A percentile compares a stretch with the other conserved stretches of the same genome.
These are phyloP conservation scores for Pyrenopolyporus hunteri DNA, from an alignment of 495 filamentous ascomycete genomes.

Conservation along the genomic window DNA sequence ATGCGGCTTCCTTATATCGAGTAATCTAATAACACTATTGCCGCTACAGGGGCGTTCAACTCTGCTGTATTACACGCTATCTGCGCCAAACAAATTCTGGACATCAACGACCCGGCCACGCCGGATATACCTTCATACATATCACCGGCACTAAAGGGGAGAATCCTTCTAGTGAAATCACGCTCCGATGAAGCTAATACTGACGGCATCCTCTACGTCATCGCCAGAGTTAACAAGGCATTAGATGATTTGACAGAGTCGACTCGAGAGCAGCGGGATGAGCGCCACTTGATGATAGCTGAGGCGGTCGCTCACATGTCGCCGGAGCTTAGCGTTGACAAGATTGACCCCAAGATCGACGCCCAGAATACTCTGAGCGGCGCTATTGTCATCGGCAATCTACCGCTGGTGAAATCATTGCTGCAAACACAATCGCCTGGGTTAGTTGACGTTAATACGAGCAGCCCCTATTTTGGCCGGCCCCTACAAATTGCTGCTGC, in stretches of 20 bases:
- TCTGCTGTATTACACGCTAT: slow-evolving; percentile 8
- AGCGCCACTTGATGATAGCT: slow-evolving; percentile 10
- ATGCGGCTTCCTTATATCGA: not conserved
- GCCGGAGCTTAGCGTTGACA: not conserved
- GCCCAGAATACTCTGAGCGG: slow-evolving; percentile 3
- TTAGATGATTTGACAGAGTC: slow-evolving; percentile 7
- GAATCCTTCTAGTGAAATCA: slow-evolving; percentile 7
- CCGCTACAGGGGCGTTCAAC: slow-evolving; percentile 3
- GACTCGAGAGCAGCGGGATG: not conserved
- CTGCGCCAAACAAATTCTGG: slow-evolving; percentile 4
- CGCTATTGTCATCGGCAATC: slow-evolving; percentile 11
- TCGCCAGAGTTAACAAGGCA: slow-evolving; percentile 3
- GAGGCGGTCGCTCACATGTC: not conserved
- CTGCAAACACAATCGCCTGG: not conserved
- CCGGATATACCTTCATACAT: not conserved
- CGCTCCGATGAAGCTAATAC: not conserved
- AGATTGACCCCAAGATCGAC: not conserved
- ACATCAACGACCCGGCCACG: not conserved
- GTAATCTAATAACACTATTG: not conserved
- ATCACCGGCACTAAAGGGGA: not conserved
- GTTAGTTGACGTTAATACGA: not conserved
- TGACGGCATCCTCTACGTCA: not conserved
- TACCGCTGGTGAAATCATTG: slow-evolving; percentile 3
- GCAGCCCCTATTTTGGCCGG: slow-evolving; percentile 1
- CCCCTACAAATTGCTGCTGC: slow-evolving; percentile 3